A percentile compares a stretch with the other conserved stretches of the same genome.
phyloP scores from a whole-genome alignment of 2,329 filamentous ascomycete genomes.

The Xylaria sp. region DNA sequence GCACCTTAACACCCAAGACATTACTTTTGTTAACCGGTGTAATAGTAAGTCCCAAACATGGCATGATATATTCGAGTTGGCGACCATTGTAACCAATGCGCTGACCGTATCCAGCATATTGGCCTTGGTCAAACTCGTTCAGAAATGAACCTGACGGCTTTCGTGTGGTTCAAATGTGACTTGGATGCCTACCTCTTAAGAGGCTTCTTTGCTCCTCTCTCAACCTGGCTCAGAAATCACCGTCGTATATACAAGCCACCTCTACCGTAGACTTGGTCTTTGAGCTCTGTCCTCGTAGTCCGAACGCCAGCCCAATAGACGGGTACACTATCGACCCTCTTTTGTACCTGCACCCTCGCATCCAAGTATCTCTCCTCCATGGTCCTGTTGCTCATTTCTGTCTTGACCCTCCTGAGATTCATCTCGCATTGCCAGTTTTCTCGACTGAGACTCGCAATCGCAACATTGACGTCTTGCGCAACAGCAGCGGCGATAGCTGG shows the following conservation, averaged over 20 bases:
- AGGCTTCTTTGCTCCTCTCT: neutral
- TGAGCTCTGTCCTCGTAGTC: conserved; percentile 48
- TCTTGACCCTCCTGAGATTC: conserved; percentile 43
- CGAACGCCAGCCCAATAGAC: conserved; percentile 62
- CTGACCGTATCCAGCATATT: neutral
- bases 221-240: conserved; percentile 21
- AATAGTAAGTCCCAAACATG: neutral
- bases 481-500: conserved; percentile 38
- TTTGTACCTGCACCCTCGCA: conserved; percentile 53
- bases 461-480: conserved; percentile 45
- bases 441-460: conserved; percentile 50
- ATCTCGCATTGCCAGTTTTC: conserved; percentile 48
- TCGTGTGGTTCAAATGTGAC: neutral
- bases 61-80: neutral
- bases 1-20: too few species aligned
- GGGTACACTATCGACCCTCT: conserved; percentile 59
- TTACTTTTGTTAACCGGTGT: neutral
- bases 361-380: conserved; percentile 51
- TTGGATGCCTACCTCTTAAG: neutral
- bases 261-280: conserved; percentile 52
- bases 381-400: conserved; percentile 45
- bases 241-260: conserved; percentile 53
- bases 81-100: neutral
- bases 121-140: neutral
- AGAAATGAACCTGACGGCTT: neutral